Percentiles rank a stretch among this genome's conserved stretches.
These are phyloP conservation scores for Blastobotrys attinorum DNA, from an alignment of 805 yeast species.

Conservation along the genomic window DNA sequence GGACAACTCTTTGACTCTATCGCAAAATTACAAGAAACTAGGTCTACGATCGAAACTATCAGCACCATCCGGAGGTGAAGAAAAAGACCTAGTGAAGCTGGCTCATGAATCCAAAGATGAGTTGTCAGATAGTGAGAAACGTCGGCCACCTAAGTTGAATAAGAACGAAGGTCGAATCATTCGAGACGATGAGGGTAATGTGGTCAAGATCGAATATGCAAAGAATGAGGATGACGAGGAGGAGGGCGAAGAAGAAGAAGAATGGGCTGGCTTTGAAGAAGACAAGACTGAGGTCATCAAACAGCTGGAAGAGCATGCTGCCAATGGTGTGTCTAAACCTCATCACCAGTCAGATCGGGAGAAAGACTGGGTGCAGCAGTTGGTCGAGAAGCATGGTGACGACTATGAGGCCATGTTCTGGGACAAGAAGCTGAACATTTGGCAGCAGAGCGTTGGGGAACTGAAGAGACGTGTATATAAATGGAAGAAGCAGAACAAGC, in stretches of 20 bases:
- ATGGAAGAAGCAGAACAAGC: slow-evolving; percentile 51
- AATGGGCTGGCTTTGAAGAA: slow-evolving; percentile 20
- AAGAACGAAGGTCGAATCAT: slow-evolving; percentile 53
- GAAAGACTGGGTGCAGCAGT: slow-evolving; percentile 53
- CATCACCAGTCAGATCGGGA: slow-evolving; percentile 66
- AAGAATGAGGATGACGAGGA: slow-evolving; percentile 33
- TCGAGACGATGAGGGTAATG: slow-evolving; percentile 63
- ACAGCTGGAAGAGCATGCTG: slow-evolving; percentile 59
- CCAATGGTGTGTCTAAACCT: slow-evolving; percentile 35
- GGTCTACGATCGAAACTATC: slow-evolving; percentile 69
- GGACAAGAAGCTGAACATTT: slow-evolving; percentile 77
- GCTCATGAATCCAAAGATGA: slow-evolving; percentile 36
- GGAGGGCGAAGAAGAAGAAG: slow-evolving; percentile 19
- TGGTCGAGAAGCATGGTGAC: slow-evolving; percentile 77
- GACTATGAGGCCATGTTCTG: slow-evolving; percentile 85
- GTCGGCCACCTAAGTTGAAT: slow-evolving; percentile 1
- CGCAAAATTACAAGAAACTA: slow-evolving; percentile 77
- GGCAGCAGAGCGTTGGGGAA: slow-evolving; percentile 82
- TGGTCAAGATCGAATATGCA: slow-evolving; percentile 62
- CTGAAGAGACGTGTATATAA: slow-evolving; percentile 59
- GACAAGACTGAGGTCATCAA: slow-evolving; percentile 49
- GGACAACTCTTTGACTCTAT: slow-evolving; percentile 74
- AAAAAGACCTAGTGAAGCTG: slow-evolving; percentile 33
- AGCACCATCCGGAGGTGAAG: slow-evolving; percentile 73
- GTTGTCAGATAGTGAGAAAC: slow-evolving; percentile 57